phyloP scores from a whole-genome alignment of 768 basidiomycete species.

The Tulasnella sp. region DNA sequence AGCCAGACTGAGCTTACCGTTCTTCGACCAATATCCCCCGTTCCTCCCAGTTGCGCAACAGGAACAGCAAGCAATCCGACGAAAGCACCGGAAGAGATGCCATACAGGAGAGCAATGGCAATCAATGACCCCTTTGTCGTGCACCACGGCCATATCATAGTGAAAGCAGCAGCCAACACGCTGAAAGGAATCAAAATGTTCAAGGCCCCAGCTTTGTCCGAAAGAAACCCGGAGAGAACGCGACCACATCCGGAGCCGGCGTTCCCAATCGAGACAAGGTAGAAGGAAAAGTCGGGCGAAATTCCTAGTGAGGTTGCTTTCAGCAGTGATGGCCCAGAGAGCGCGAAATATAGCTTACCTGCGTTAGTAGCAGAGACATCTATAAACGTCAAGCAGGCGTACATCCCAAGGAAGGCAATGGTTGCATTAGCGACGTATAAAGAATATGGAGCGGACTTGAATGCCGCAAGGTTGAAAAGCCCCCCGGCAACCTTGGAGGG shows the following conservation, averaged over 20 bases:
- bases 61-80: slow-evolving; percentile 22
- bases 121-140: slow-evolving; percentile 40
- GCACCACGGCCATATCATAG: slow-evolving; percentile 65
- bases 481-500: slow-evolving; percentile 49
- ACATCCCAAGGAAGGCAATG: slow-evolving; percentile 48
- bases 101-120: slow-evolving; percentile 53
- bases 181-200: slow-evolving; percentile 64
- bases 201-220: slow-evolving; percentile 42
- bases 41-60: slow-evolving; percentile 17
- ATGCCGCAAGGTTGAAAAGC: slow-evolving; percentile 47
- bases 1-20: not conserved
- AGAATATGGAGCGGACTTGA: slow-evolving; percentile 46
- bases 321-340: not conserved
- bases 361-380: slow-evolving; percentile 18
- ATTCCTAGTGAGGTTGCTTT: slow-evolving; percentile 7
- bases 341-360: not conserved
- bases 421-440: slow-evolving; percentile 52
- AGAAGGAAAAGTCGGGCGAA: slow-evolving; percentile 18
- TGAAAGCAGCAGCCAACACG: slow-evolving; percentile 46
- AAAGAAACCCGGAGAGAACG: slow-evolving; percentile 27
- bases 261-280: slow-evolving; percentile 28
- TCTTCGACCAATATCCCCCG: slow-evolving; percentile 19
- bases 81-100: slow-evolving; percentile 59
- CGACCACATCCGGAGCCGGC: slow-evolving; percentile 29
- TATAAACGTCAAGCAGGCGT: slow-evolving; percentile 26